A percentile compares a stretch with the other conserved stretches of the same genome.
Evolutionary conservation across 1,139 yeast species (phyloP).

Genomic region (Suhomyces ambrosiae): DNA sequence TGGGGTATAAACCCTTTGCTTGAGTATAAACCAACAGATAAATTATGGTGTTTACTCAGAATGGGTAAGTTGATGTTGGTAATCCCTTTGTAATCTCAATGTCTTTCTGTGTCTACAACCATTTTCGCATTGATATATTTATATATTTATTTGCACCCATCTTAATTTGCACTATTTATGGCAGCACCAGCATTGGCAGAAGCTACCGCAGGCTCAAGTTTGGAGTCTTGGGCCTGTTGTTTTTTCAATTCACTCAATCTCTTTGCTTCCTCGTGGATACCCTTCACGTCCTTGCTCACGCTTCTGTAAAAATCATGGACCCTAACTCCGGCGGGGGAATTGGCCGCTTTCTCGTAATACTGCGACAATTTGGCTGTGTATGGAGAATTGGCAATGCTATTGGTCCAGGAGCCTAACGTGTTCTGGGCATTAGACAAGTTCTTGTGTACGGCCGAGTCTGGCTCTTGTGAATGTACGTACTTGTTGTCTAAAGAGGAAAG

Average conservation of each 20-base stretch:
- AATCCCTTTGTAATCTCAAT: no score
- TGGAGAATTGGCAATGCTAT: conserved; percentile 18
- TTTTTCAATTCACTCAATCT: conserved; percentile 65
- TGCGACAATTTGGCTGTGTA: conserved; percentile 36
- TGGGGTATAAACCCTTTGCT: no score
- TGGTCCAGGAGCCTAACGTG: conserved; percentile 15
- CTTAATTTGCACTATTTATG: conserved; percentile 8
- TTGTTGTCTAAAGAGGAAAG: conserved; percentile 57
- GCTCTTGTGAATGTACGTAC: conserved; percentile 59
- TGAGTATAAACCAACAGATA: no score
- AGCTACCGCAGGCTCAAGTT: conserved; percentile 9
- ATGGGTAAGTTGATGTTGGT: no score
- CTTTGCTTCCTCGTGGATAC: conserved; percentile 73
- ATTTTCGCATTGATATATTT: background rate
- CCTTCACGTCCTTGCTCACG: conserved; percentile 57
- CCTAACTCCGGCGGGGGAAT: conserved; percentile 49
- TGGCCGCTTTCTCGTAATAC: conserved; percentile 52
- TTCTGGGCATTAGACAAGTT: conserved; percentile 15
- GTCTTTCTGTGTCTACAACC: background rate
- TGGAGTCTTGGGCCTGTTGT: conserved; percentile 18
- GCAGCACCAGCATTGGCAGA: conserved; percentile 13
- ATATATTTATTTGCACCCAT: background rate
- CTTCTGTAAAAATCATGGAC: conserved; percentile 54
- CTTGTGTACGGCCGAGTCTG: conserved; percentile 30
- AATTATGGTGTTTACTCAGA: no score